Evolutionary conservation across 768 basidiomycete genomes (phyloP), one percentile per base, ranked within the genome.

Genomic region (Amanita pseudoporphyria): DNA sequence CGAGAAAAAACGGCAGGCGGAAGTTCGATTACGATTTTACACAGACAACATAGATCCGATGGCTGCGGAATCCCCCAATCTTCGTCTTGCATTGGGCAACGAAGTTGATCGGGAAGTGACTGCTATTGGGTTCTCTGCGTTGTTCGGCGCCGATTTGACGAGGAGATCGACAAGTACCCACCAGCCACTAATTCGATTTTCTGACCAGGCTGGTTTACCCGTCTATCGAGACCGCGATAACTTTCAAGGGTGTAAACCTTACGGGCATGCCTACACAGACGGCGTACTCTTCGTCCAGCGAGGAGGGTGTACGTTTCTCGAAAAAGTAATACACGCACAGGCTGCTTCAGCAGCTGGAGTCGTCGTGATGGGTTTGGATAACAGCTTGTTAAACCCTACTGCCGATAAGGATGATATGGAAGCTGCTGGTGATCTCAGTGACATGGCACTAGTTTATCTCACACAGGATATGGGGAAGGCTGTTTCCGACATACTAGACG

Each of bases 231-330:
- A 81, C 35, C 51, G 54, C 3, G 58, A 59, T 33, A 89, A 91
- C 58, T 49, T 54, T 0, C 64, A 71, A 12, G 89, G 88, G 5
- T 91, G 88, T 58, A 42, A 52, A 5, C 71, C 77, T 5, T 88
- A 81, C 63, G 58, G 63, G 1, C 60, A 71, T 33, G 45, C 62
- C 3, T 76, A 81, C 54, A 63, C 67, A 9, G 71, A 74, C 44
- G 76, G 71, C 37, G 71, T 78, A 4, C 61, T 92, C 19, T 60
- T 96, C 13, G 70, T 86, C 13, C 71, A 71, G 39, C 77, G 95
- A 24, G 95, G 95, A 5, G 77, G 72, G 4, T 98, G 95, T 63
- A 84, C 91, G 7, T 97, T 98, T 66, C 64, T 90, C 12, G 77
- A 88, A 55, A 99, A 99, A 67, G 71, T 94, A 13, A 44, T 79